Evolutionary conservation across 768 basidiomycete genomes (phyloP), one percentile per base, ranked within the genome.

Genomic region (Tricholoma sp.): DNA sequence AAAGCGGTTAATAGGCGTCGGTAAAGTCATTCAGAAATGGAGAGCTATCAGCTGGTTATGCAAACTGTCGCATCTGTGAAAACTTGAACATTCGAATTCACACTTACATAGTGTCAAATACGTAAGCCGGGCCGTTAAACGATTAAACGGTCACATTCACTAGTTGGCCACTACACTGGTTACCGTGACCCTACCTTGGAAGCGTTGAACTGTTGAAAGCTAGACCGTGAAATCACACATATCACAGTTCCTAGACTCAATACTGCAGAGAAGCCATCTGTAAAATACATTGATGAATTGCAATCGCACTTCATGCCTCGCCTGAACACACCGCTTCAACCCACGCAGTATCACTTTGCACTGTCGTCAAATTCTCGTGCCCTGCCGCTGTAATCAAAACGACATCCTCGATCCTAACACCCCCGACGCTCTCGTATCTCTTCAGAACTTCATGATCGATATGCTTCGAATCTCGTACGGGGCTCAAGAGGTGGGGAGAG

Each of bases 331-430:
- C 78, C 2, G 72, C 78, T 69, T 98, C 96, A 7, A 98, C 66
- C 85, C 90, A 94, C 2, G 79, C 83, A 3, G 88, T 80, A 56
- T 91, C 92, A 67, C 93, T 93, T 55, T 76, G 81, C 9, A 92
- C 89, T 6, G 85, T 88, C 0, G 96, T 97, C 60, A 97, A 66
- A 72, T 94, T 96, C 74, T 93, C 86, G 63, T 79, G 83, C 6
- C 91, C 91, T 11, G 79, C 76, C 57, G 77, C 70, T 0, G 85
- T 92, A 59, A 99, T 85, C 6, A 91, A 71, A 3, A 98, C 81
- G 27, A 89, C 93, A 68, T 98, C 96, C 70, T 98, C 96, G 61
- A 98, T 95, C 52, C 95, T 75, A 2, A 98, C 89, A 0, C 95
- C 96, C 12, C 96, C 96, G 21, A 98, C 90, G 32, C 74, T 72